Conservation (phyloP, 1,284 basidiomycete genomes). For the Tetrapyrgos nigripes region DNA sequence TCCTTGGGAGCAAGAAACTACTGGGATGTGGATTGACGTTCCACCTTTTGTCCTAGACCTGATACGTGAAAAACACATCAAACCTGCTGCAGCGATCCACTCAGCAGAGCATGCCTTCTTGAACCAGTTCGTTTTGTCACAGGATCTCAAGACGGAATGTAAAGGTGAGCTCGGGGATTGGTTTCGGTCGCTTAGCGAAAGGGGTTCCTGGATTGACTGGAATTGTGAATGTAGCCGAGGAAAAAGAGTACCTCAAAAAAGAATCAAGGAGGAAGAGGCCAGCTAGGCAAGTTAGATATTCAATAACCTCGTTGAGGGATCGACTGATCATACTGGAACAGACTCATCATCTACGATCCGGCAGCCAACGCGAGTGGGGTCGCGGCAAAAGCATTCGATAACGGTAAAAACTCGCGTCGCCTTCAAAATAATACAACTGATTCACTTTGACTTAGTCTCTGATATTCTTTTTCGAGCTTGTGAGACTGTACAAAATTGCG, state of each 20-base stretch:
- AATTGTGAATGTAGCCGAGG: too few relatives aligned
- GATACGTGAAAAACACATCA: constrained; percentile 65
- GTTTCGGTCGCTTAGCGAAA: too few relatives aligned
- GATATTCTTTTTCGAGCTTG: constrained; percentile 71
- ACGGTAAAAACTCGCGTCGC: constrained; percentile 63
- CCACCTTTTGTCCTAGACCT: constrained; percentile 59
- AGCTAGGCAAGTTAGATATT: constrained; percentile 56
- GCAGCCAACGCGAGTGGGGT: constrained; percentile 76
- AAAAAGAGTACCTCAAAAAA: constrained; percentile 74
- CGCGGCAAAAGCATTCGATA: constrained; percentile 84
- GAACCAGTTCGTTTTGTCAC: constrained; percentile 75
- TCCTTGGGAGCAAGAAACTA: constrained; percentile 78
- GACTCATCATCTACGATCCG: constrained; percentile 86
- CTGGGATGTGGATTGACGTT: constrained; percentile 88
- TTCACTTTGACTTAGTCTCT: constrained; percentile 48
- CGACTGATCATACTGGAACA: constrained; percentile 32
- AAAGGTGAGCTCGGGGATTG: too few relatives aligned
- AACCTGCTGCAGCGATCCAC: constrained; percentile 82
- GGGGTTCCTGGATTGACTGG: too few relatives aligned
- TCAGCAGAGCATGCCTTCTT: constrained; percentile 86
- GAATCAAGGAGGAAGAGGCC: constrained; percentile 76
- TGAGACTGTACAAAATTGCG: constrained; percentile 68
- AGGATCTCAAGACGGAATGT: constrained; percentile 87
- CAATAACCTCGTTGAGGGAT: neutral
- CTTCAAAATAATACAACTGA: constrained; percentile 8